Percentiles rank a stretch among this genome's conserved stretches.
phyloP scores from a whole-genome alignment of 179 eudicot genomes.

The Carnegiea gigantea region DNA sequence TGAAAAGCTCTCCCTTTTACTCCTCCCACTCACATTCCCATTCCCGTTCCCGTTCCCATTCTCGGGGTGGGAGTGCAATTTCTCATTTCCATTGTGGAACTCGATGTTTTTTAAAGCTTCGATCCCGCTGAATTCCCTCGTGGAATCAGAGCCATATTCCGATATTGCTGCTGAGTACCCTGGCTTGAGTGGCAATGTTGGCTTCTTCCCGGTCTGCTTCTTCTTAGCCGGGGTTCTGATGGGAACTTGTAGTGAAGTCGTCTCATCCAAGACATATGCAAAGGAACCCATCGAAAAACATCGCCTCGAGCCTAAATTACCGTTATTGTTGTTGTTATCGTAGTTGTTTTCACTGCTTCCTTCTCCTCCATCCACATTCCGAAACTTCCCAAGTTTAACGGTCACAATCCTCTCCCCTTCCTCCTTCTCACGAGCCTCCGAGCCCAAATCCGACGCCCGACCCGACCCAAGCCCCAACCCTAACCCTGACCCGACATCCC shows the following conservation, averaged over 20 bases:
- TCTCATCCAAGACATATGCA: constrained; percentile 81
- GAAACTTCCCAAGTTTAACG: constrained; percentile 78
- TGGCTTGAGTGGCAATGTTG: constrained; percentile 37
- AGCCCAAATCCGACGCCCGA: constrained; percentile 15
- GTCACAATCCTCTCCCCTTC: constrained; percentile 48
- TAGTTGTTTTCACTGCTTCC: constrained; percentile 28
- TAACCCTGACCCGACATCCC: constrained; percentile 23
- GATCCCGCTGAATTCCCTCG: constrained; percentile 43
- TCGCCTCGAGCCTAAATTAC: constrained; percentile 56
- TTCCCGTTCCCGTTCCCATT: neutral
- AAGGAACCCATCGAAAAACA: constrained; percentile 94
- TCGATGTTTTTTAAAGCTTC: constrained; percentile 24
- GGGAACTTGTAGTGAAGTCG: constrained; percentile 60
- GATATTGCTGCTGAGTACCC: constrained; percentile 59
- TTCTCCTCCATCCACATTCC: constrained; percentile 58
- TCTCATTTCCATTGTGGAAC: neutral
- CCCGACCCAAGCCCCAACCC: neutral
- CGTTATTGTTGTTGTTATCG: neutral
- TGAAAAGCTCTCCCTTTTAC: constrained; percentile 62
- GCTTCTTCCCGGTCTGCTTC: constrained; percentile 35
- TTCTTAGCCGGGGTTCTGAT: constrained; percentile 61
- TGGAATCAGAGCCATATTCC: constrained; percentile 69
- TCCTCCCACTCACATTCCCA: constrained; percentile 24
- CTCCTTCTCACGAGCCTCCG: neutral
- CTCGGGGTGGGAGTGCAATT: neutral